A percentile compares a stretch with the other conserved stretches of the same genome.
These are phyloP conservation scores for Strobilomyces confusus DNA, from an alignment of 768 basidiomycete species.

Conservation along the genomic window DNA sequence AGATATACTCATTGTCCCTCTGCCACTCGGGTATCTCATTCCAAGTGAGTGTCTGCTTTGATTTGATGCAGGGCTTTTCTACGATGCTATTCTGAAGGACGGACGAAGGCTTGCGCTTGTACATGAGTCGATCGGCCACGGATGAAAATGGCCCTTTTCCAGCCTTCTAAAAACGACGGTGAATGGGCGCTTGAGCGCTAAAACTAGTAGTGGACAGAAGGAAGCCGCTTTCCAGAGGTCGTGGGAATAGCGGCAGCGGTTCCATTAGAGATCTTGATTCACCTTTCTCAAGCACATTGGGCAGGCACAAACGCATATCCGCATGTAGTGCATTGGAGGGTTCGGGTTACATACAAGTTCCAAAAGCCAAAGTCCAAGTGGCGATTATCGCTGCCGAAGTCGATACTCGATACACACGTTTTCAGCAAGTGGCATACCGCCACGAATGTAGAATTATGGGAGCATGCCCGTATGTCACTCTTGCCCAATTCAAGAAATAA, in stretches of 20 bases:
- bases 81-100: conserved; percentile 8
- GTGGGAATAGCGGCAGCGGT: conserved; percentile 18
- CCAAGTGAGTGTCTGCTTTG: conserved; percentile 43
- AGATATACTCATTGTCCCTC: conserved; percentile 70
- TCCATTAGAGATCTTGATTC: conserved; percentile 22
- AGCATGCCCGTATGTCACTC: not conserved
- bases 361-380: conserved; percentile 6
- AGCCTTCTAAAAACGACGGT: not conserved
- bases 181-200: not conserved
- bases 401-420: conserved; percentile 15
- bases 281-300: conserved; percentile 22
- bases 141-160: not conserved
- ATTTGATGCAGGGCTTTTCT: not conserved
- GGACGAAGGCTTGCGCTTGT: conserved; percentile 10
- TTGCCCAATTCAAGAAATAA: conserved; percentile 62
- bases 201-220: not conserved
- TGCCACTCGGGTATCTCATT: conserved; percentile 64
- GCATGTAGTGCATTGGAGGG: conserved; percentile 7
- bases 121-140: conserved; percentile 7
- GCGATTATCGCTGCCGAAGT: conserved; percentile 24
- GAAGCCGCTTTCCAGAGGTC: not conserved
- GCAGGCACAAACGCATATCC: conserved; percentile 15
- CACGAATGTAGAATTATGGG: not conserved
- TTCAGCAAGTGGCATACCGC: not conserved
- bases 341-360: conserved; percentile 16